Conservation (phyloP, 768 basidiomycete genomes). For the Panaeolus papilionaceus region DNA sequence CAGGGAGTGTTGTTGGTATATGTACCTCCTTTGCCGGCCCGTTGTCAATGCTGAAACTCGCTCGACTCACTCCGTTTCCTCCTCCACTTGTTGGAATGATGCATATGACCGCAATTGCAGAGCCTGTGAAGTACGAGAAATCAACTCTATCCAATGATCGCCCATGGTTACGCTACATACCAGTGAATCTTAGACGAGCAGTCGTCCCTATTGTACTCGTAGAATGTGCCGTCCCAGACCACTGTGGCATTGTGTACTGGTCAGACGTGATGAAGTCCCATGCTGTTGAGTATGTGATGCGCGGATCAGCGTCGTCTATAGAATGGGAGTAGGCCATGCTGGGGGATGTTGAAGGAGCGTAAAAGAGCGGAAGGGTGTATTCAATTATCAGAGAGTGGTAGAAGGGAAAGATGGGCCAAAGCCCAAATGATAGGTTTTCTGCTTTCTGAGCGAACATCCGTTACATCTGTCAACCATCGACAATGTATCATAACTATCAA, state of each 20-base stretch:
- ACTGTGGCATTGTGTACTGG: neutral
- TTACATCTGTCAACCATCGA: neutral
- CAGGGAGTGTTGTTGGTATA: slow-evolving; percentile 7
- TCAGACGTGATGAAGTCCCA: slow-evolving; percentile 3
- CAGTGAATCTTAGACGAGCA: slow-evolving; percentile 3
- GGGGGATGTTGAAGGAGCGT: neutral
- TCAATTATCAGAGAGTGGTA: neutral
- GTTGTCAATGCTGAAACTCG: slow-evolving; percentile 5
- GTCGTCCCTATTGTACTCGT: neutral
- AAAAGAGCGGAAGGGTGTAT: neutral
- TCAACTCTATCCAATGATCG: neutral
- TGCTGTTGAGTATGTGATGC: slow-evolving; percentile 5
- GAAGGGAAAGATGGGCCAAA: neutral
- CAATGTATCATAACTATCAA: no score
- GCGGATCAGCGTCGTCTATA: neutral
- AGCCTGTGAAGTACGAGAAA: neutral
- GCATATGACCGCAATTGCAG: slow-evolving; percentile 5
- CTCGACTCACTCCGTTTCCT: slow-evolving; percentile 6
- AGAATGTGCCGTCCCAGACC: slow-evolving; percentile 3
- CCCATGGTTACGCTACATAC: neutral
- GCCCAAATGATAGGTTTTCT: neutral
- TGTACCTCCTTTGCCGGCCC: neutral
- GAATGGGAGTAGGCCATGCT: neutral
- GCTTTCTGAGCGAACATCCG: neutral
- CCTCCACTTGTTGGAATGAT: slow-evolving; percentile 9